Base-by-base conservation (phyloP, 2,329 filamentous ascomycete genomes). In the Paracorniculantispora psalliotae region DNA sequence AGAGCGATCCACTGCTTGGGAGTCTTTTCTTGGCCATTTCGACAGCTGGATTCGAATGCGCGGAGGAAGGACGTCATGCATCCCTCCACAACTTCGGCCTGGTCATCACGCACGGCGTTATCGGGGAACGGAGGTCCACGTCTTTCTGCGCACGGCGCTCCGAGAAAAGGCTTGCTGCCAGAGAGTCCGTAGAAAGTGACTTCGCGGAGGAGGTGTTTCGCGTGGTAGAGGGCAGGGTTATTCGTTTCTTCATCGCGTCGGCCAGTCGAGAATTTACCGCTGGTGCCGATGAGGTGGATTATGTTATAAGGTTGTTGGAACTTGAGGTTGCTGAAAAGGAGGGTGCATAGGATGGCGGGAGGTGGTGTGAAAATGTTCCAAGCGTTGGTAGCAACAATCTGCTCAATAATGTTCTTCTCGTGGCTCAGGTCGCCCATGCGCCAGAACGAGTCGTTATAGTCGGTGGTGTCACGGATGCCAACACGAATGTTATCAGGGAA, bases 201-300 rank as follows among this genome's bases (percentile, higher is more conserved):
- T 66, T 85, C 82, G 35, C 82, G 73, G 12, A 85, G 72, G 19
- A 85, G 70, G 15, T 83, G 65, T 66, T 85, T 85, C 26, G 80
- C 80, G 7, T 77, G 76, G 64, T 80, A 80, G 21, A 85, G 69
- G 1, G 78, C 71, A 1, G 82, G 82, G 61, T 78, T 81, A 1
- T 69, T 67, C n/a, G 71, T 67, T 30, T 77, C 75, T 63, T 85
- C 82, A 3, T 71, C 70, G 28, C 79, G 75, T 44, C 82, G 76
- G 21, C 71, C 79, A 12, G 69, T 67, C 2, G 81, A 82, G 54
- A 84, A 67, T 47, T 73, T 73, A 7, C 80, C 77, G 51, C 76
- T 84, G 35, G 81, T 67, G 62, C 76, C 77, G 49, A 85, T 69
- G 0, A 85, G 72, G 39, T 81, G 76, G 66, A 81, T 79, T 41